Base-by-base conservation (phyloP, 805 yeast species). In the Starmerella sp. region DNA sequence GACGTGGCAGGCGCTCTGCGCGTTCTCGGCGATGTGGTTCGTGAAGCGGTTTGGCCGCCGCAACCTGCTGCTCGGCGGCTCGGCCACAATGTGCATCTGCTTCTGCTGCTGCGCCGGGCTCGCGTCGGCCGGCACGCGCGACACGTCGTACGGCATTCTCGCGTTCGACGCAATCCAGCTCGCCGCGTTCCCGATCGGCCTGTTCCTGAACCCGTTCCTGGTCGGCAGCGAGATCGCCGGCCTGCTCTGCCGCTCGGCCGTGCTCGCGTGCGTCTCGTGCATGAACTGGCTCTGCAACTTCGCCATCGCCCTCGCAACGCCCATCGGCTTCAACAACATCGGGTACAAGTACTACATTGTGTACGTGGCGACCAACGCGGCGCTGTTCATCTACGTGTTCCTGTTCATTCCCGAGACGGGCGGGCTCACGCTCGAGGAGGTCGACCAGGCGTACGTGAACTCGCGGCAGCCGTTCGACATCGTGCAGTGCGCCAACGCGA, bases 281-380 rank as follows among this genome's bases (percentile, higher is more conserved):
- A 71, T 76, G 44, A 80, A 80, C 63, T 81, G 84, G 84, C 65
- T 75, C 1, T 73, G 75, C 66, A 80, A 79, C 63, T 81, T 79
- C 63, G 64, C 76, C 69, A 77, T 81, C 41, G 84, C 79, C 38
- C 75, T 77, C 77, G 62, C 69, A 15, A 69, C 72, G 1, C 89
- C 89, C 13, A 59, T 67, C 5, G 75, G 82, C 64, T 69, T 76
- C 67, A 59, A 72, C 67, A 57, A 73, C 63, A 71, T 80, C 65
- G 73, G 73, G 41, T 78, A 79, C 71, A 76, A 73, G 59, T 77
- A 82, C 46, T 83, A 81, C 65, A 69, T 79, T 29, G 75, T 83
- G 60, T 83, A 80, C 67, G 82, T 82, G 31, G 69, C 70, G n/a
- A 70, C 75, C 62, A 78, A 80, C 67, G 69, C 69, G 22, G 67